A percentile compares a stretch with the other conserved stretches of the same genome.
These are phyloP conservation scores for Pezicula carpinea DNA, from an alignment of 2,329 filamentous ascomycete genomes.

Conservation along the genomic window DNA sequence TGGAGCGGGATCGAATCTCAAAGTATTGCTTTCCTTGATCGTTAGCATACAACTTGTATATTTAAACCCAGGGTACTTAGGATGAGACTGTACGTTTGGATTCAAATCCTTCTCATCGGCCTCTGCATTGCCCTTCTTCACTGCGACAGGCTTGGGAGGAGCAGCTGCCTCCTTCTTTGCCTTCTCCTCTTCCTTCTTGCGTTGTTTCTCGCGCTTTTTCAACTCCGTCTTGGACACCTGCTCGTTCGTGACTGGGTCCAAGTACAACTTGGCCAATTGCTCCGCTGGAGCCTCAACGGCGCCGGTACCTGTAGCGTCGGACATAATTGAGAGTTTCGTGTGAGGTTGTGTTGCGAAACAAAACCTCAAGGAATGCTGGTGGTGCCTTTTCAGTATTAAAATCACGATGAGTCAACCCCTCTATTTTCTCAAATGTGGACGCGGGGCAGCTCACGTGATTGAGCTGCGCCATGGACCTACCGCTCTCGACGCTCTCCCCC, in stretches of 20 bases:
- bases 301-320: slow-evolving; percentile 18
- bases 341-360: slow-evolving; percentile 3
- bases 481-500: slow-evolving; percentile 32
- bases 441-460: slow-evolving; percentile 6
- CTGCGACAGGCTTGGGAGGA: slow-evolving; percentile 52
- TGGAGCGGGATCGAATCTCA: slow-evolving; percentile 82
- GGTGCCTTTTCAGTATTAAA: no score
- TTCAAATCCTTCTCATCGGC: slow-evolving; percentile 68
- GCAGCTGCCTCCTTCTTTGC: slow-evolving; percentile 73
- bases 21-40: slow-evolving; percentile 69
- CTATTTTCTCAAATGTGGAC: no score
- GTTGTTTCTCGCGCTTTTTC: slow-evolving; percentile 93
- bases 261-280: slow-evolving; percentile 48
- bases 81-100: slow-evolving; percentile 56
- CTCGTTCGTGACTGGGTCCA: slow-evolving; percentile 93
- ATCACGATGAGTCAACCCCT: no score
- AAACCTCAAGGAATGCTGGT: no score
- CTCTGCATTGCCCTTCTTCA: slow-evolving; percentile 48
- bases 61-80: not conserved
- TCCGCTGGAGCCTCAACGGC: slow-evolving; percentile 17
- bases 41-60: slow-evolving; percentile 12
- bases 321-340: slow-evolving; percentile 23
- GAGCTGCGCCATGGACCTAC: no score
- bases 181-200: slow-evolving; percentile 85
- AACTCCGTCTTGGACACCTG: slow-evolving; percentile 78